A percentile compares a stretch with the other conserved stretches of the same genome.
phyloP scores from a whole-genome alignment of 352 stramenopile genomes.

The Phytophthora pisi region DNA sequence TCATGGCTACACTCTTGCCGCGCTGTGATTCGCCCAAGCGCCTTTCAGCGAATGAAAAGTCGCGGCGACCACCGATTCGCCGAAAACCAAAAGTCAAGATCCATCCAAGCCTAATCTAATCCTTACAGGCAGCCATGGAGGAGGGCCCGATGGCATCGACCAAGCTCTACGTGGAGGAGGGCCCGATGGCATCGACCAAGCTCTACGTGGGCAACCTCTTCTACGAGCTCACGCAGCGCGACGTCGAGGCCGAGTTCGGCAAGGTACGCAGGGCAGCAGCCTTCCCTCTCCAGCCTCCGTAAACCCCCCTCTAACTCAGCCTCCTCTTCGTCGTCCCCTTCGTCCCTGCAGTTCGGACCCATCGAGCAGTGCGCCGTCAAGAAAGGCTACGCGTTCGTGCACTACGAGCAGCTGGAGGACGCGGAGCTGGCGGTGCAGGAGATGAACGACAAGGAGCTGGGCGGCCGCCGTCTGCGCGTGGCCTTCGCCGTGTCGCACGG shows the following conservation, averaged over 20 bases:
- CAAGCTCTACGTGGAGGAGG: constrained; percentile 8
- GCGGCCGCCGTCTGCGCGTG: constrained; percentile 49
- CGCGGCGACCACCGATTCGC: no score
- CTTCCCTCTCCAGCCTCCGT: no score
- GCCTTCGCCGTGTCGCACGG: constrained; percentile 47
- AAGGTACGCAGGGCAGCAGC: constrained; percentile 27
- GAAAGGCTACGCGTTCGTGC: constrained; percentile 64
- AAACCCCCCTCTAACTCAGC: not conserved
- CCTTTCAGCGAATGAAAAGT: no score
- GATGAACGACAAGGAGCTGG: constrained; percentile 60
- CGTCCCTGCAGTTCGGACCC: constrained; percentile 47
- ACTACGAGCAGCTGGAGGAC: constrained; percentile 51
- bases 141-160: no score
- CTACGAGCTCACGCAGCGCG: constrained; percentile 51
- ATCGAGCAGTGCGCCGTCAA: constrained; percentile 60
- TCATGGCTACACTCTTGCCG: no score
- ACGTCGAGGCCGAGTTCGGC: constrained; percentile 56
- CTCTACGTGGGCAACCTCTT: constrained; percentile 72
- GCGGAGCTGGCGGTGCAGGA: constrained; percentile 51
- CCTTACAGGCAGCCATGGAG: constrained; percentile 1
- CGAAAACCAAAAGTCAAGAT: not conserved
- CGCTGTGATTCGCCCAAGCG: not conserved
- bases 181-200: constrained; percentile 54
- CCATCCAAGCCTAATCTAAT: not conserved
- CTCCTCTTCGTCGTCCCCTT: not conserved